Evolutionary conservation across 805 yeast genomes (phyloP).

Genomic region (Scheffersomyces stipitis): DNA sequence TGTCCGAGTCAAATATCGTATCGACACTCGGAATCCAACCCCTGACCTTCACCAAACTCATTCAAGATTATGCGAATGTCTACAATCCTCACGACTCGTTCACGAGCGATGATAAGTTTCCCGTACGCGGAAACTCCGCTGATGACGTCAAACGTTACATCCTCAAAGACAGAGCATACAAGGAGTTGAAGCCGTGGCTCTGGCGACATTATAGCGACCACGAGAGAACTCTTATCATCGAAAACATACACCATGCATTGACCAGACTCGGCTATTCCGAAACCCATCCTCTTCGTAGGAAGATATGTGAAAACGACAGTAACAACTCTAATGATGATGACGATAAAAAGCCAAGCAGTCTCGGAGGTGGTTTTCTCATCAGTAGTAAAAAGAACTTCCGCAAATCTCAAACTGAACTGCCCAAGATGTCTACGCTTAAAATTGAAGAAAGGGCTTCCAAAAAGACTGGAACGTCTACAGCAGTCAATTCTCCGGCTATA

Average conservation of each 20-base stretch:
- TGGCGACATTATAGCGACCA: conserved; percentile 31
- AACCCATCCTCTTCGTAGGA: conserved; percentile 42
- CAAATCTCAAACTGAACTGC: conserved; percentile 22
- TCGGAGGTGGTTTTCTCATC: conserved; percentile 24
- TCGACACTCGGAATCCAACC: conserved; percentile 19
- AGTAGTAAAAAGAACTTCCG: conserved; percentile 14
- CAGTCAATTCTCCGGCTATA: conserved; percentile 14
- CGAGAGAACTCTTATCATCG: conserved; percentile 31
- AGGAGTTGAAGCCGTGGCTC: conserved; percentile 38
- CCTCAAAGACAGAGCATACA: conserved; percentile 41
- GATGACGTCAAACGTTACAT: conserved; percentile 17
- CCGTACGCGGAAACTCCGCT: conserved; percentile 13
- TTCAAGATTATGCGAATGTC: conserved; percentile 28
- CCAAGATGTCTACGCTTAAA: conserved; percentile 9
- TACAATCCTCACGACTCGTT: conserved; percentile 30
- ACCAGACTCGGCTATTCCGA: conserved; percentile 43
- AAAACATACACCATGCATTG: conserved; percentile 37
- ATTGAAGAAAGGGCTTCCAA: conserved; percentile 1
- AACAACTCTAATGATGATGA: neutral
- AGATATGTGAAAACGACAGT: conserved; percentile 17
- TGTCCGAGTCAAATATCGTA: conserved; percentile 24
- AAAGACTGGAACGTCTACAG: conserved; percentile 3
- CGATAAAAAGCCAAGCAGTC: conserved; percentile 30
- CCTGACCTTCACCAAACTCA: conserved; percentile 15
- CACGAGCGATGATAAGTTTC: conserved; percentile 24